Evolutionary conservation across 768 basidiomycete genomes (phyloP).

Genomic region (Boletus rufocinnamomeus): DNA sequence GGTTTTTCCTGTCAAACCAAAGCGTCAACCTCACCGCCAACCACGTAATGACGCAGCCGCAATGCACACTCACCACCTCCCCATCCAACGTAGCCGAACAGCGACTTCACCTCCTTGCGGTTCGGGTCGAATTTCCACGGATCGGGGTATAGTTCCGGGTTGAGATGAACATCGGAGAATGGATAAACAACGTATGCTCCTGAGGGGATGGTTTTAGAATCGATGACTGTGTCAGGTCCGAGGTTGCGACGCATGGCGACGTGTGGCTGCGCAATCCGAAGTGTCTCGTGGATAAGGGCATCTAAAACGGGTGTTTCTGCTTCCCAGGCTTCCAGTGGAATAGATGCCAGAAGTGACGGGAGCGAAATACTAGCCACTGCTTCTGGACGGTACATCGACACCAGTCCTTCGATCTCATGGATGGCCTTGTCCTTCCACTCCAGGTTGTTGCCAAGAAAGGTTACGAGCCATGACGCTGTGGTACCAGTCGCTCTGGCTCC

Average conservation of each 20-base stretch:
- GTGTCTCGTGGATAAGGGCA: slow-evolving; percentile 72
- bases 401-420: slow-evolving; percentile 57
- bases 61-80: slow-evolving; percentile 63
- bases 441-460: slow-evolving; percentile 66
- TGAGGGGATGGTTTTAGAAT: slow-evolving; percentile 67
- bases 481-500: slow-evolving; percentile 79
- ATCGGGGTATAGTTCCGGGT: slow-evolving; percentile 69
- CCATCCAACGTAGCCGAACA: slow-evolving; percentile 73
- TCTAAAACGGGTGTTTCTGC: slow-evolving; percentile 68
- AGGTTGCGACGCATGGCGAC: slow-evolving; percentile 79
- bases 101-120: slow-evolving; percentile 49
- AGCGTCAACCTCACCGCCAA: slow-evolving; percentile 12
- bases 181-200: slow-evolving; percentile 79
- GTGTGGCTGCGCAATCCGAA: slow-evolving; percentile 78
- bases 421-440: slow-evolving; percentile 67
- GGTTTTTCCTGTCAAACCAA: slow-evolving; percentile 55
- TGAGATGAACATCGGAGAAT: slow-evolving; percentile 77
- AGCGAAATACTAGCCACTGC: slow-evolving; percentile 32
- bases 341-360: slow-evolving; percentile 51
- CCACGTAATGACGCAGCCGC: slow-evolving; percentile 21
- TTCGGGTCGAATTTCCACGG: slow-evolving; percentile 77
- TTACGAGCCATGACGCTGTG: slow-evolving; percentile 77
- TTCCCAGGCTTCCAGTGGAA: slow-evolving; percentile 75
- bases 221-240: slow-evolving; percentile 69
- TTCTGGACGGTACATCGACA: slow-evolving; percentile 44